Base-by-base conservation (phyloP, 768 basidiomycete genomes). In the Lentinus brumalis region DNA sequence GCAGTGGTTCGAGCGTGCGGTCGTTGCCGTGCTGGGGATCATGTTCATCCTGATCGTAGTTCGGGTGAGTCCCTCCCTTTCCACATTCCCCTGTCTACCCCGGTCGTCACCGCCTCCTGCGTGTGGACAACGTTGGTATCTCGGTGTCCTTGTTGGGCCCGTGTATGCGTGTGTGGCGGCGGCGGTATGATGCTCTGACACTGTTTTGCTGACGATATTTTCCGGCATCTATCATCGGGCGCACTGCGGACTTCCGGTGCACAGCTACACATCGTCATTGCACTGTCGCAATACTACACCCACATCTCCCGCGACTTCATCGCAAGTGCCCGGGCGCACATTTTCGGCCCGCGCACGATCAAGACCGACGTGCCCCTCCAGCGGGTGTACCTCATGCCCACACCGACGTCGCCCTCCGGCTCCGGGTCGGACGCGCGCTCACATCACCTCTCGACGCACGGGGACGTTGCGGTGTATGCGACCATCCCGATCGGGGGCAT, bases 241-340 rank as follows among this genome's bases (percentile, higher is more conserved):
- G 21, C 46, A 18, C n/a, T 26, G 46, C 46, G 21, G n/a, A 26
- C 26, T 7, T 2, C 8, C 8, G 31, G 39, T 61, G 16, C 41
- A 46, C 63, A 91, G 90, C 78, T 92, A 53, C 91, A 92, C 72
- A 89, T 91, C 73, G 81, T 92, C 39, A 78, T 92, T 61, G 83
- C 88, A 2, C 80, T 93, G 11, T 83, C 88, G 7, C 87, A 81
- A 53, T 85, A 86, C 65, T 86, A 90, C 71, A 74, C 79, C 8
- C 78, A 82, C 46, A 76, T 91, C 40, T 73, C 76, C 31, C 81
- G 69, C 39, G 64, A 68, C 31, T 38, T 57, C 35, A 18, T 57
- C 31, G 39, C 47, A 4, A 53, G 56, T 55, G 35, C 47, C 40
- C 59, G 62, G 54, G 61, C 82, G n/a, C 77, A 77, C 59, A 70